These are phyloP conservation scores for Ephemerocybe angulata DNA, from an alignment of 768 basidiomycete species.

Conservation along the genomic window DNA sequence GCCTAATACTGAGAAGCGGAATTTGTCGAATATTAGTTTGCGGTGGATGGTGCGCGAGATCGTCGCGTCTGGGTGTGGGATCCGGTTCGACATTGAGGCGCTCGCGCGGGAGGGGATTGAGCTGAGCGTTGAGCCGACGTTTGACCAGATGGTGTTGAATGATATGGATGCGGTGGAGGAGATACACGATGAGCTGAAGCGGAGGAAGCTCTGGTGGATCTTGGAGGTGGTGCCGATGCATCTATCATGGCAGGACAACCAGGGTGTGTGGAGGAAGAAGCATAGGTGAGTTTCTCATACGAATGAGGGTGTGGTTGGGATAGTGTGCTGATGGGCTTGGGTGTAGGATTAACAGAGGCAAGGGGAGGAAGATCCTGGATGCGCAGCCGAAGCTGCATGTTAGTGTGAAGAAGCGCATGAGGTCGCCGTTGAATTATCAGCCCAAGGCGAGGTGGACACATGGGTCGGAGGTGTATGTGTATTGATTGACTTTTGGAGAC, in stretches of 20 bases:
- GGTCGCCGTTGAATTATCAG: conserved; percentile 46
- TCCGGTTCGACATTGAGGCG: conserved; percentile 50
- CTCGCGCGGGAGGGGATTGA: conserved; percentile 41
- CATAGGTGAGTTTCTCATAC: conserved; percentile 43
- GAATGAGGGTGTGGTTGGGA: not conserved
- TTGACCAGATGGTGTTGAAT: conserved; percentile 23
- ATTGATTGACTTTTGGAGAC: conserved; percentile 12
- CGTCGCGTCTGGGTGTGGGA: conserved; percentile 49
- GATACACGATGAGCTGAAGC: conserved; percentile 48
- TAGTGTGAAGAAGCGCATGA: conserved; percentile 60
- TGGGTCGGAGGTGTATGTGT: conserved; percentile 47
- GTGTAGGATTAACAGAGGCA: conserved; percentile 51
- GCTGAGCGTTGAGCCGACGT: conserved; percentile 12
- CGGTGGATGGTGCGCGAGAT: conserved; percentile 78
- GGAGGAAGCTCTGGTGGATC: conserved; percentile 59
- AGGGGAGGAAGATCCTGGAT: conserved; percentile 49
- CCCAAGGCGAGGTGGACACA: conserved; percentile 52
- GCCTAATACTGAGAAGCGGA: conserved; percentile 35
- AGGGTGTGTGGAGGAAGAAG: conserved; percentile 49
- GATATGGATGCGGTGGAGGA: conserved; percentile 40
- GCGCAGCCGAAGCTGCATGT: conserved; percentile 54
- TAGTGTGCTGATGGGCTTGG: not conserved
- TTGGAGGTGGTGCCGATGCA: conserved; percentile 58
- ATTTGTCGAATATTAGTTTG: conserved; percentile 58
- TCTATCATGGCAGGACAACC: conserved; percentile 51